Conservation (phyloP, 805 yeast species). For the Tetrapisispora phaffii region DNA sequence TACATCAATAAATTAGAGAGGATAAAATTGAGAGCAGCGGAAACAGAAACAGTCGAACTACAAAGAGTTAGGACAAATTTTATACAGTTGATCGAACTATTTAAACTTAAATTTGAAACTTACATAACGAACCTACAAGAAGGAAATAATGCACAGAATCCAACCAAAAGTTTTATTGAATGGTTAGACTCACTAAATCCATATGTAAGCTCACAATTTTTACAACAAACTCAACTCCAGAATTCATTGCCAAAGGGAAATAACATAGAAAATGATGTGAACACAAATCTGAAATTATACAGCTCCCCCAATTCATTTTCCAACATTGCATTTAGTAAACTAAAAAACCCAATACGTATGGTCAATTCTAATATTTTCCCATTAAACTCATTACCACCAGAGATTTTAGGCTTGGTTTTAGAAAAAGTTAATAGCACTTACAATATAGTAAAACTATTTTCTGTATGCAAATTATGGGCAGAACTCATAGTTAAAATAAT, state of each 20-base stretch:
- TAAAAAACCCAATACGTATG: constrained; percentile 1
- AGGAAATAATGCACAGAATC: constrained; percentile 14
- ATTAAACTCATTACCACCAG: constrained; percentile 36
- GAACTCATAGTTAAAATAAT: constrained; percentile 64
- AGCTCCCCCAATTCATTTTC: not conserved
- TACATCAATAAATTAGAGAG: constrained; percentile 22
- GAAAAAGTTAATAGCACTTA: constrained; percentile 50
- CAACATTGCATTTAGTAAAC: not conserved
- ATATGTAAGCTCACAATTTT: constrained; percentile 5
- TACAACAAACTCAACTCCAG: constrained; percentile 11
- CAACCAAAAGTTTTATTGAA: constrained; percentile 17
- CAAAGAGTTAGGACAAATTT: constrained; percentile 21
- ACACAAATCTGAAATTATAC: not conserved
- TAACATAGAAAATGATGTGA: not conserved
- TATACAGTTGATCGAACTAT: constrained; percentile 19
- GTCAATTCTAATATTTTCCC: constrained; percentile 14
- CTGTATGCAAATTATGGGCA: constrained; percentile 78
- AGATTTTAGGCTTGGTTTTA: constrained; percentile 54
- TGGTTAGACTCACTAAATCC: constrained; percentile 22
- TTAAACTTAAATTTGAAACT: constrained; percentile 18
- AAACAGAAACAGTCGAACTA: constrained; percentile 25
- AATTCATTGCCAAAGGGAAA: constrained; percentile 1
- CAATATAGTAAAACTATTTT: constrained; percentile 50
- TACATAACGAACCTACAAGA: constrained; percentile 14
- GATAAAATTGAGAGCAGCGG: constrained; percentile 26